phyloP scores from a whole-genome alignment of 768 basidiomycete species.

The Multifurca ochricompacta region DNA sequence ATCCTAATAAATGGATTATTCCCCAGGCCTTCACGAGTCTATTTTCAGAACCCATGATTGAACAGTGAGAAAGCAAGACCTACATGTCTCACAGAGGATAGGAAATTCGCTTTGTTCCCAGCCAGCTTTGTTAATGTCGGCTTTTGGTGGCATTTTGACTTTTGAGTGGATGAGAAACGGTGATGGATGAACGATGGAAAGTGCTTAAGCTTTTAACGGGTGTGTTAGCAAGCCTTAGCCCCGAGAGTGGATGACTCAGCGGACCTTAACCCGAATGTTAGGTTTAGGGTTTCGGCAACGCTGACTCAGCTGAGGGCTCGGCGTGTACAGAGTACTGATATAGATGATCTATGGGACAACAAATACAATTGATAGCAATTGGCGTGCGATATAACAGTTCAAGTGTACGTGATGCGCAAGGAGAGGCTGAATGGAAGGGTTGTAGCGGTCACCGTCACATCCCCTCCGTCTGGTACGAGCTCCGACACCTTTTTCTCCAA shows the following conservation, averaged over 20 bases:
- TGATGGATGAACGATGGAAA: background rate
- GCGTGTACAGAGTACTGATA: too few relatives aligned
- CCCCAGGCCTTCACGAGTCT: constrained; percentile 54
- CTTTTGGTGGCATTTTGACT: constrained; percentile 58
- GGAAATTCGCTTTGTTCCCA: constrained; percentile 94
- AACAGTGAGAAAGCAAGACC: constrained; percentile 24
- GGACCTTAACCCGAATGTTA: constrained; percentile 1
- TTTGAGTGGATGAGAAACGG: too few relatives aligned
- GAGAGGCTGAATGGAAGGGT: constrained; percentile 82
- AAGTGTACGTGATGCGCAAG: constrained; percentile 51
- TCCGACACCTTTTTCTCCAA: constrained; percentile 81
- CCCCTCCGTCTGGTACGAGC: constrained; percentile 66
- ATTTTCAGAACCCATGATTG: background rate
- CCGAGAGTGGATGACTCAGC: constrained; percentile 6
- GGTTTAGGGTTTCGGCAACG: background rate
- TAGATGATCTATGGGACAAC: background rate
- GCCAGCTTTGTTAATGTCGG: constrained; percentile 92
- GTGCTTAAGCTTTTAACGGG: background rate
- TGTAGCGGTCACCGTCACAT: constrained; percentile 82
- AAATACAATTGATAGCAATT: background rate
- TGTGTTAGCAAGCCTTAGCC: background rate
- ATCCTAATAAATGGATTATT: constrained; percentile 91
- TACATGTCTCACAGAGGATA: constrained; percentile 89
- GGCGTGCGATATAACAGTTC: constrained; percentile 7
- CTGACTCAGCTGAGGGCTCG: too few relatives aligned